Percentiles rank a stretch among this genome's conserved stretches.
phyloP scores from a whole-genome alignment of 306 rosid genomes.

The Astragalus membranaceus region DNA sequence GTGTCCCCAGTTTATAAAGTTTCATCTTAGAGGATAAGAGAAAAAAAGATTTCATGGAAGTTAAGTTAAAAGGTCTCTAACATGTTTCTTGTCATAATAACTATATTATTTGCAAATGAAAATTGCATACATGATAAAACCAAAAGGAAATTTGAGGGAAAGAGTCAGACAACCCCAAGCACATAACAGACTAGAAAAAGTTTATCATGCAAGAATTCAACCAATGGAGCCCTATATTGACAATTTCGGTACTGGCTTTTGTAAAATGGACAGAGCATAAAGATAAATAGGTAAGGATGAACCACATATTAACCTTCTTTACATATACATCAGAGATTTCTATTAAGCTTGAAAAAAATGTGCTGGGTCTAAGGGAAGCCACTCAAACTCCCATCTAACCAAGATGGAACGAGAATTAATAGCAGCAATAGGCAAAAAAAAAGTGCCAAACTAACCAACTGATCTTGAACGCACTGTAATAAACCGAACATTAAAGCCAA shows the following conservation, averaged over 20 bases:
- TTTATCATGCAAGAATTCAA: neutral
- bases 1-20: neutral
- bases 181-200: neutral
- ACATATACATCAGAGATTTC: neutral
- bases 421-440: neutral
- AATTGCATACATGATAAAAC: neutral
- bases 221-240: constrained; percentile 3
- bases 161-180: neutral
- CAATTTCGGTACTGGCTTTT: no score
- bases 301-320: constrained; percentile 5
- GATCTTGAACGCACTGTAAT: neutral
- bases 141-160: constrained; percentile 1
- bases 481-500: neutral
- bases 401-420: neutral
- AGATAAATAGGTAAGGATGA: no score
- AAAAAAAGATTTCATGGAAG: neutral
- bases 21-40: neutral
- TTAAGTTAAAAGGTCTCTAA: neutral
- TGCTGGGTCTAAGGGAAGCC: neutral
- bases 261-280: no score
- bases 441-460: neutral
- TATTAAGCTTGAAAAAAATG: neutral
- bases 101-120: constrained; percentile 4
- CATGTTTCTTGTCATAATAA: neutral
- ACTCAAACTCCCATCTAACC: constrained; percentile 6